A percentile compares a stretch with the other conserved stretches of the same genome.
Conservation (phyloP, 2,329 filamentous ascomycete species). For the Cladorrhinum sp. region DNA sequence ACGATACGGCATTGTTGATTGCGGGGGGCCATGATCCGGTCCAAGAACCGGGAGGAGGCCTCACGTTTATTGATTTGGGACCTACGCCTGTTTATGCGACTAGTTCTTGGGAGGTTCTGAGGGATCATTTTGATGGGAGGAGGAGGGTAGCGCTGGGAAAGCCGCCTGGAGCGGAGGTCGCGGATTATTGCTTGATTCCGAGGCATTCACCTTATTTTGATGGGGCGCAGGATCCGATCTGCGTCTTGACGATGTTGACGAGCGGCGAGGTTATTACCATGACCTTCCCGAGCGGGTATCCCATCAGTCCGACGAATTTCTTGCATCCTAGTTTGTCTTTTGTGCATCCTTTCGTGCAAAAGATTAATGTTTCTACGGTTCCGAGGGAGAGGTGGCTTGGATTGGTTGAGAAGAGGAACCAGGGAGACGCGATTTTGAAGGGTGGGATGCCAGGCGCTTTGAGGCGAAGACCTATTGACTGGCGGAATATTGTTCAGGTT, state of each 20-base stretch:
- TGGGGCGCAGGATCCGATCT: slow-evolving; percentile 87
- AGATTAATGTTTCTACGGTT: slow-evolving; percentile 67
- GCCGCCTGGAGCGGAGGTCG: slow-evolving; percentile 72
- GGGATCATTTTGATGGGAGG: slow-evolving; percentile 77
- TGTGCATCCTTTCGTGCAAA: slow-evolving; percentile 83
- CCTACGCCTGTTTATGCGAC: slow-evolving; percentile 87
- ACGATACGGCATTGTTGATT: slow-evolving; percentile 86
- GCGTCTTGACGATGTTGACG: slow-evolving; percentile 71
- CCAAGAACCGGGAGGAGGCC: slow-evolving; percentile 65
- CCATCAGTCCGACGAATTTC: slow-evolving; percentile 89
- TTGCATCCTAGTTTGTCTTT: slow-evolving; percentile 84
- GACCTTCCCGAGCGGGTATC: slow-evolving; percentile 88
- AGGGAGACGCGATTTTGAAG: slow-evolving; percentile 72
- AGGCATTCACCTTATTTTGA: slow-evolving; percentile 79
- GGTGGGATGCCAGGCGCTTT: slow-evolving; percentile 73
- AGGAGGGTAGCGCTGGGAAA: slow-evolving; percentile 68
- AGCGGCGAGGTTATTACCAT: slow-evolving; percentile 88
- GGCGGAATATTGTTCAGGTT: slow-evolving; percentile 79
- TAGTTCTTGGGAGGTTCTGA: slow-evolving; percentile 80
- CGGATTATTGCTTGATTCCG: slow-evolving; percentile 81
- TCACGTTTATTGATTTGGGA: slow-evolving; percentile 89
- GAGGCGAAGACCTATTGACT: slow-evolving; percentile 73
- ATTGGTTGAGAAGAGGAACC: slow-evolving; percentile 78
- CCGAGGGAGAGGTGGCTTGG: slow-evolving; percentile 83
- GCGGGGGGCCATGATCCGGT: slow-evolving; percentile 69